Evolutionary conservation across 306 rosid genomes (phyloP).

Genomic region (Gastrolobium villosum): DNA sequence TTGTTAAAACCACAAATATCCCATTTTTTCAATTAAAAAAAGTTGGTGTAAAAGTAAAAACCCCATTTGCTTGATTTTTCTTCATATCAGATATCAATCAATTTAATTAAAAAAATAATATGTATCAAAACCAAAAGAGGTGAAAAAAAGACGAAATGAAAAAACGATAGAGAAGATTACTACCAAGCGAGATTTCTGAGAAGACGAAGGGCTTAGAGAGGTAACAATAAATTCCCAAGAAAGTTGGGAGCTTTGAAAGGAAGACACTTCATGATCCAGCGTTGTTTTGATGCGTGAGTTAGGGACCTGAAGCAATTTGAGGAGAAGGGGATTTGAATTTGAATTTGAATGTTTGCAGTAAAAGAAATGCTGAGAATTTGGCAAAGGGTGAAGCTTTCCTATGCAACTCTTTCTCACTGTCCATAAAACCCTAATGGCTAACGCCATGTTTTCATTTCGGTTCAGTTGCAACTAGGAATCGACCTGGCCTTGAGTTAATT

Average conservation of each 20-base stretch:
- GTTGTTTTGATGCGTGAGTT: conserved; percentile 52
- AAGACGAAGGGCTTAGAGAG: conserved; percentile 59
- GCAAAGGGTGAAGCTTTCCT: conserved; percentile 2
- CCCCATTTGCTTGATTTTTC: background rate
- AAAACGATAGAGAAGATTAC: conserved; percentile 10
- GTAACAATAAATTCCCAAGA: conserved; percentile 55
- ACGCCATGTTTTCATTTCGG: conserved; percentile 52
- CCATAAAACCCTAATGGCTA: conserved; percentile 49
- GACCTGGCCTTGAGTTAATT: background rate
- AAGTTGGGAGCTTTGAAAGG: conserved; percentile 48
- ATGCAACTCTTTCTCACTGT: conserved; percentile 38
- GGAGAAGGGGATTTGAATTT: conserved; percentile 46
- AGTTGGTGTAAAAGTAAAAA: no score
- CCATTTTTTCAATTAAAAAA: background rate
- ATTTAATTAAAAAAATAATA: background rate
- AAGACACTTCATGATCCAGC: conserved; percentile 53
- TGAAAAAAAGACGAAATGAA: background rate
- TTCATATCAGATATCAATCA: background rate
- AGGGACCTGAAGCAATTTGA: conserved; percentile 57
- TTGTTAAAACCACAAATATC: background rate
- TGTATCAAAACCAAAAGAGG: background rate
- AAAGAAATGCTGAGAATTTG: conserved; percentile 33
- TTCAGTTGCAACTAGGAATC: background rate
- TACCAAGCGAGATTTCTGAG: conserved; percentile 67
- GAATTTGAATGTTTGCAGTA: conserved; percentile 38